These are phyloP conservation scores for Cutaneotrichosporon cutaneum DNA, from an alignment of 1,284 basidiomycete genomes.

Conservation along the genomic window DNA sequence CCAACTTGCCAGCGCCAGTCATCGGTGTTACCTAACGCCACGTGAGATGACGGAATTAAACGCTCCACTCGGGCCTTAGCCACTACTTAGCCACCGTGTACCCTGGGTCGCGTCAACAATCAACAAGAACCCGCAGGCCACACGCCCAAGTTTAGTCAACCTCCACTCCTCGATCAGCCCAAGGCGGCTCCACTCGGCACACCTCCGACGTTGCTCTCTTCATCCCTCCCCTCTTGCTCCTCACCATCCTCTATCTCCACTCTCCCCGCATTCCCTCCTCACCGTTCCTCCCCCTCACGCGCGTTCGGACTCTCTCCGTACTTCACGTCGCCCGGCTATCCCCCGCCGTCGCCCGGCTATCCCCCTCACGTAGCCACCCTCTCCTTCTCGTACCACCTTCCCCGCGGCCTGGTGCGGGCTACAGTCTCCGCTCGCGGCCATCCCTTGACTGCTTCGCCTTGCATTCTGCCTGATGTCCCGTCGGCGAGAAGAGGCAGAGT, in stretches of 20 bases:
- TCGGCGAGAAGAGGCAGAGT: conserved; percentile 45
- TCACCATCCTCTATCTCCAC: background rate
- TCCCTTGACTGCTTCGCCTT: background rate
- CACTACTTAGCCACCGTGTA: too few species aligned
- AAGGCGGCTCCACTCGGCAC: too few species aligned
- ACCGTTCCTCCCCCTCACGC: background rate
- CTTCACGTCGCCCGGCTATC: background rate
- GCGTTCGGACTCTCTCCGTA: too few species aligned
- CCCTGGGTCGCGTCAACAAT: background rate
- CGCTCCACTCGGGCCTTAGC: background rate
- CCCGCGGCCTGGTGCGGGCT: background rate
- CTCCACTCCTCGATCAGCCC: too few species aligned
- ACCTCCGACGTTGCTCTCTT: background rate
- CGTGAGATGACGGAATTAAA: background rate
- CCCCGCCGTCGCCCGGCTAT: background rate
- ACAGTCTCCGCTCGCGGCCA: background rate
- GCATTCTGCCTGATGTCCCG: conserved; percentile 15
- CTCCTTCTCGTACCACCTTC: background rate
- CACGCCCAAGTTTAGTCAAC: background rate
- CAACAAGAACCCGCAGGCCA: too few species aligned
- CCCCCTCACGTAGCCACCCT: background rate
- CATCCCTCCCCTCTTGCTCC: background rate
- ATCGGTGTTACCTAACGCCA: background rate
- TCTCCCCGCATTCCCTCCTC: background rate
- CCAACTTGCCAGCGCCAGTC: too few species aligned